Conservation (phyloP, 352 stramenopile genomes). For the Globisporangium middletonii region DNA sequence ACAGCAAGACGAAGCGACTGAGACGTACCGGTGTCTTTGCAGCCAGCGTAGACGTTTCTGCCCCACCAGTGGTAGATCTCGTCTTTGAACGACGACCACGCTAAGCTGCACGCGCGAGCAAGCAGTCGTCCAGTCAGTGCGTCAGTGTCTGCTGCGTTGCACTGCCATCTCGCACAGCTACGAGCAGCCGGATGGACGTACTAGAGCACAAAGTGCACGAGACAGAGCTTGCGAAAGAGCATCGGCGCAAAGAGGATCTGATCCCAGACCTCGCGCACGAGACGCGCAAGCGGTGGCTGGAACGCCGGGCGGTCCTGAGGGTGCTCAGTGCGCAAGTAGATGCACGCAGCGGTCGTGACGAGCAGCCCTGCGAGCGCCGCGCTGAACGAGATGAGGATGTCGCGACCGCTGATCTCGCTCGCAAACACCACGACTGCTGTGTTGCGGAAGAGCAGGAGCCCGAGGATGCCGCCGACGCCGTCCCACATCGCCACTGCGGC, state of each 20-base stretch:
- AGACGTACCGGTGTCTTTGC: conserved; percentile 36
- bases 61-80: conserved; percentile 76
- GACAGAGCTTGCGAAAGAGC: conserved; percentile 59
- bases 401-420: conserved; percentile 52
- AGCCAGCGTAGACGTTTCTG: conserved; percentile 58
- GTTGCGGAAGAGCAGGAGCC: conserved; percentile 58
- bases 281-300: conserved; percentile 43
- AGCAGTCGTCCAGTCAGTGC: background rate
- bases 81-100: conserved; percentile 68
- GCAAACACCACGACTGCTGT: conserved; percentile 66
- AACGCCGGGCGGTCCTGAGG: conserved; percentile 46
- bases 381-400: conserved; percentile 65
- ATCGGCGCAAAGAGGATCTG: conserved; percentile 59
- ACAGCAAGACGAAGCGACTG: background rate
- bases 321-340: conserved; percentile 58
- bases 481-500: conserved; percentile 63
- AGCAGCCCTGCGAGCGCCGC: conserved; percentile 44
- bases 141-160: background rate
- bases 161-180: background rate
- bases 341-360: conserved; percentile 37
- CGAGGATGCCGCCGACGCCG: conserved; percentile 49
- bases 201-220: conserved; percentile 70
- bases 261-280: conserved; percentile 50
- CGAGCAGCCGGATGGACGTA: conserved; percentile 11
- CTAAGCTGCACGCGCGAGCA: conserved; percentile 30